Conservation (phyloP, 2,329 filamentous ascomycete genomes). For the Alternaria triticimaculans region DNA sequence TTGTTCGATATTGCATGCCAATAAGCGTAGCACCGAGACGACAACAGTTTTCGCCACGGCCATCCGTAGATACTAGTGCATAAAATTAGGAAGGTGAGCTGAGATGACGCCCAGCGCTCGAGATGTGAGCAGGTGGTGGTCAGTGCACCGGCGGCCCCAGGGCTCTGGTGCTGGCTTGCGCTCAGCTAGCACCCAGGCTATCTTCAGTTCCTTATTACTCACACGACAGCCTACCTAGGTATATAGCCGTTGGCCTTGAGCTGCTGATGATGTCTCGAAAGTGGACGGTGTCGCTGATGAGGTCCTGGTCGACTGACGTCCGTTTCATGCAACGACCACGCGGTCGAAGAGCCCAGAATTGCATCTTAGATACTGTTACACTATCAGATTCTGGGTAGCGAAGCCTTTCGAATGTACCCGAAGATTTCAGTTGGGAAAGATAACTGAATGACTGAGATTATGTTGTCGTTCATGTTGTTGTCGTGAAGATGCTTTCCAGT, state of each 20-base stretch:
- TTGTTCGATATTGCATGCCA: background rate
- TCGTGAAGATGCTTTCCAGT: background rate
- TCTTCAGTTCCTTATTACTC: background rate
- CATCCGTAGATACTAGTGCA: background rate
- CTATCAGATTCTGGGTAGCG: background rate
- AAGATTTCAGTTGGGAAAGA: background rate
- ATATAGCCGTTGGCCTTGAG: background rate
- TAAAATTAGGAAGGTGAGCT: background rate
- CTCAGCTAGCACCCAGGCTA: background rate
- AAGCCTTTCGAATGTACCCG: background rate
- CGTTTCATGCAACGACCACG: background rate
- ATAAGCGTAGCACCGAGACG: background rate
- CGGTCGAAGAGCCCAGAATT: background rate
- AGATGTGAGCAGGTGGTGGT: background rate
- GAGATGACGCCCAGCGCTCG: background rate
- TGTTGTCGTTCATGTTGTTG: background rate
- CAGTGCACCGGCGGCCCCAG: background rate
- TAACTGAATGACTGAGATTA: background rate
- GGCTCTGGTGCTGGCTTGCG: background rate
- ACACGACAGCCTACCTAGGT: background rate
- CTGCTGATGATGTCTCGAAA: background rate
- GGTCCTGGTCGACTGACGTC: background rate
- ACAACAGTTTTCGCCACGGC: background rate
- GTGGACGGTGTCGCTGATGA: background rate
- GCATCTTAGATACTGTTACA: background rate